phyloP scores from a whole-genome alignment of 768 basidiomycete genomes.

The Tephrocybe sp. region DNA sequence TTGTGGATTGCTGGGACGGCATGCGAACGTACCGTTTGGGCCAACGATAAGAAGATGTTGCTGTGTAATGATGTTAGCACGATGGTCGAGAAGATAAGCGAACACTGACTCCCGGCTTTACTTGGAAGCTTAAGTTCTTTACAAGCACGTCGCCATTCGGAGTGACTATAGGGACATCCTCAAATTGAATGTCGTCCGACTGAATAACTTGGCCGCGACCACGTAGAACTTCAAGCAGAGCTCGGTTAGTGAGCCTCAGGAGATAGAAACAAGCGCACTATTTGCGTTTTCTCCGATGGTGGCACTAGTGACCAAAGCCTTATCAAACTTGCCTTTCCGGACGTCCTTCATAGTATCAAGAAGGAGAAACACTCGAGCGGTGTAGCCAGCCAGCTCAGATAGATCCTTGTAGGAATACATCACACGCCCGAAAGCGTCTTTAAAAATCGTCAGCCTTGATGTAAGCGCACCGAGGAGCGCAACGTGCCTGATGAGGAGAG shows the following conservation, averaged over 20 bases:
- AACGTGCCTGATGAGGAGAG: constrained; percentile 77
- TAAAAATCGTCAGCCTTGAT: neutral
- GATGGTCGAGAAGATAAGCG: neutral
- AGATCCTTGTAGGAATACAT: constrained; percentile 99
- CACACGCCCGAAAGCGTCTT: constrained; percentile 91
- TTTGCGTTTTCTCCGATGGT: constrained; percentile 70
- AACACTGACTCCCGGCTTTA: constrained; percentile 75
- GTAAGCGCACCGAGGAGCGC: neutral
- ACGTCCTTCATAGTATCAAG: constrained; percentile 92
- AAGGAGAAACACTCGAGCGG: constrained; percentile 83
- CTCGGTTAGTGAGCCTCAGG: neutral
- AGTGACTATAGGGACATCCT: constrained; percentile 92
- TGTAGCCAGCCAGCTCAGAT: constrained; percentile 94
- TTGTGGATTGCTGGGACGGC: neutral
- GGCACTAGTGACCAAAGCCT: constrained; percentile 79
- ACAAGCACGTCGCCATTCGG: constrained; percentile 95
- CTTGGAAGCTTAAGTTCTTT: constrained; percentile 80
- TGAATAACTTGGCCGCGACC: constrained; percentile 79
- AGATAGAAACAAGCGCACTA: constrained; percentile 47
- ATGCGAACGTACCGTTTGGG: constrained; percentile 69
- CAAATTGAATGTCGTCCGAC: constrained; percentile 89
- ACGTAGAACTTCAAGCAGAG: constrained; percentile 58
- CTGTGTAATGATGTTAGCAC: constrained; percentile 34
- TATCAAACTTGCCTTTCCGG: constrained; percentile 81
- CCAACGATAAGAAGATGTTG: constrained; percentile 93